Base-by-base conservation (phyloP, 805 yeast species). In the Spathaspora passalidarum region DNA sequence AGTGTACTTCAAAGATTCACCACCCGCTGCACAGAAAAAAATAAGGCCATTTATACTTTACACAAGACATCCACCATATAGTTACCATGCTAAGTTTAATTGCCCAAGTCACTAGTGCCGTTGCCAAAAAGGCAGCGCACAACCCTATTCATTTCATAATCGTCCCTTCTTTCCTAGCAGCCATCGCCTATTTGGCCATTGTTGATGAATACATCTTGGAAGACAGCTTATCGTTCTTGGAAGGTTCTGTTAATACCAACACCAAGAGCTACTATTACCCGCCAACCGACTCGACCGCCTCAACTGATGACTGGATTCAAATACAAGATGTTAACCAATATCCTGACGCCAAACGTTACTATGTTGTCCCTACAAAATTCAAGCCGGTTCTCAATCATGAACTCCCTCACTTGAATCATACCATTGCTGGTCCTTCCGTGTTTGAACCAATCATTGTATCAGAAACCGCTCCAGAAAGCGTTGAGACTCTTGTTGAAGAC, bases 111-210 rank as follows among this genome's bases (percentile, higher is more conserved):
- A 63, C 69, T 19, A 53, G 68, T 44, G 62, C 66, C 37, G 56
- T 81, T 44, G 85, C 87, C 39, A 71, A 69, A 47, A 62, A 76
- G 18, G 80, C 92, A 44, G 94, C 96, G 11, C 78, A 79, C 49
- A 78, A 83, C 59, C 99, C 99, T 14, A 88, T 92, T 54, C 98
- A 91, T 65, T 78, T 89, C 45, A 82, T 91, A 44, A 80, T 89
- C 40, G 58, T 80, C 46, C 78, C 89, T 5, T 76, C 92, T 11
- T 66, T 90, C 41, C 62, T 88, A 35, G 94, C 96, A 2, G 84
- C 96, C 2, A 68, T 87, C 44, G 85, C 92, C 7, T 92, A 91
- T 62, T 73, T 91, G 48, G 78, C 91, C 3, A 78, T 84, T 2
- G 80, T 86, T 29, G 88, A 84, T 53, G 82, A 83, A 49, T 85